Percentiles rank a stretch among this genome's conserved stretches.
Evolutionary conservation across 208 protist species (phyloP).

Genomic region (Trypanosoma caninum): DNA sequence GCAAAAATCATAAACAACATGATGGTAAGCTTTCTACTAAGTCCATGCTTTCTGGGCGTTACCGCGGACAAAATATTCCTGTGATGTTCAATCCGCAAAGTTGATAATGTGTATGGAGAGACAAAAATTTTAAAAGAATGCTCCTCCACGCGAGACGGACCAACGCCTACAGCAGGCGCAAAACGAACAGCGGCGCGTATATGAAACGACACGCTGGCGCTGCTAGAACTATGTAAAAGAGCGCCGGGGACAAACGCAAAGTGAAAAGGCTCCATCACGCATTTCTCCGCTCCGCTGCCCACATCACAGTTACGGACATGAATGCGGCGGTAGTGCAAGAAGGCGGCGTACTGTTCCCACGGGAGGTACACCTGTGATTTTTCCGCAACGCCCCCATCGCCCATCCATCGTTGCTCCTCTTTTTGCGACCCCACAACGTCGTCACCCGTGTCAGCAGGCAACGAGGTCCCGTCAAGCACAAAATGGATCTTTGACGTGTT

Average conservation of each 20-base stretch:
- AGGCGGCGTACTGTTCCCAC: conserved; percentile 69
- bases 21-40: conserved; percentile 45
- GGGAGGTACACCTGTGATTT: conserved; percentile 28
- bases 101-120: conserved; percentile 52
- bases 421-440: neutral
- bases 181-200: conserved; percentile 56
- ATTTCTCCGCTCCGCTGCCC: neutral
- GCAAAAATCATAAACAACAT: conserved; percentile 63
- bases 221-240: conserved; percentile 67
- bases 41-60: conserved; percentile 18
- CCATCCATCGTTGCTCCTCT: conserved; percentile 59
- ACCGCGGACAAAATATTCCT: conserved; percentile 36
- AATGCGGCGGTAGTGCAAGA: conserved; percentile 71
- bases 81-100: conserved; percentile 60
- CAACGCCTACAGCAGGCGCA: conserved; percentile 23
- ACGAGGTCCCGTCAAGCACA: conserved; percentile 58
- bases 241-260: conserved; percentile 82
- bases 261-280: conserved; percentile 51
- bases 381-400: neutral
- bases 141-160: conserved; percentile 35
- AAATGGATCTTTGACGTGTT: conserved; percentile 28
- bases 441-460: conserved; percentile 16
- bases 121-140: conserved; percentile 59
- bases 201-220: conserved; percentile 49
- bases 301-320: neutral